Conservation (phyloP, 179 eudicot species). For the Amaranthus tricolor region DNA sequence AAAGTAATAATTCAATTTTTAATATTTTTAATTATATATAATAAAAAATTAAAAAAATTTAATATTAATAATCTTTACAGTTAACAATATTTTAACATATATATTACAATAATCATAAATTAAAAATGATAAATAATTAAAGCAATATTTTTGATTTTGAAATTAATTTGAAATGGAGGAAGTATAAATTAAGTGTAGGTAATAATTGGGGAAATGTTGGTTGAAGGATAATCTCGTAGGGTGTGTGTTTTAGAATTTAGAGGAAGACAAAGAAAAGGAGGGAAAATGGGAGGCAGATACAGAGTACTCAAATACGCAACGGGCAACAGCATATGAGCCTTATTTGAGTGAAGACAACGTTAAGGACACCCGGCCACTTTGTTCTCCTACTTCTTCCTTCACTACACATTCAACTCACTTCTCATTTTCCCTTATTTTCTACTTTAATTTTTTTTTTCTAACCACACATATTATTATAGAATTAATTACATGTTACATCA, state of each 20-base stretch:
- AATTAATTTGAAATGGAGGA: background rate
- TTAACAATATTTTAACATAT: too few species aligned
- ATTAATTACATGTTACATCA: too few species aligned
- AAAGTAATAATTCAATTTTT: too few species aligned
- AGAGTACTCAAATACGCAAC: conserved; percentile 5
- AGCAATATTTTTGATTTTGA: background rate
- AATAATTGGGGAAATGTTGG: background rate
- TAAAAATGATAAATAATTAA: too few species aligned
- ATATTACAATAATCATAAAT: too few species aligned
- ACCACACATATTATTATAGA: background rate
- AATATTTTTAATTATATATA: too few species aligned
- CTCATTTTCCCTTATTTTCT: conserved; percentile 7
- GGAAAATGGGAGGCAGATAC: conserved; percentile 22
- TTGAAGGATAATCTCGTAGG: conserved; percentile 14
- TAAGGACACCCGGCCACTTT: conserved; percentile 23
- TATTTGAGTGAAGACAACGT: conserved; percentile 26
- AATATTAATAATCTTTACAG: too few species aligned
- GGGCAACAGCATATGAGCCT: conserved; percentile 16
- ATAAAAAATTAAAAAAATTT: too few species aligned
- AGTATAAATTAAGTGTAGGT: background rate
- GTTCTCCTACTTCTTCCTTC: conserved; percentile 3
- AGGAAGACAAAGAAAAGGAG: conserved; percentile 16
- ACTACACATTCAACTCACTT: background rate
- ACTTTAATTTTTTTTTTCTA: background rate
- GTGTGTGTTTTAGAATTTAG: background rate